phyloP scores from a whole-genome alignment of 1,284 basidiomycete species.

The Tetrapyrgos nigripes region DNA sequence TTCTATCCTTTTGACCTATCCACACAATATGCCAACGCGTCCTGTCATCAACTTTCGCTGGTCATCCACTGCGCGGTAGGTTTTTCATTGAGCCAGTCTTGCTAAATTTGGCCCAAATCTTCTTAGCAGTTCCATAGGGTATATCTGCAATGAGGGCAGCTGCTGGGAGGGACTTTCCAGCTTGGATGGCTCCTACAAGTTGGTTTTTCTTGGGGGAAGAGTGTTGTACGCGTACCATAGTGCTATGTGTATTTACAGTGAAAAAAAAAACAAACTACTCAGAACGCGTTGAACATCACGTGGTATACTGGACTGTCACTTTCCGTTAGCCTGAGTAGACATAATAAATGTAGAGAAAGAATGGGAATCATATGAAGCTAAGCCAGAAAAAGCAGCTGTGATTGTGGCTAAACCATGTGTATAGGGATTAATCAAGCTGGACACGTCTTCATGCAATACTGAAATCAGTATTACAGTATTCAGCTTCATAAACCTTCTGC shows the following conservation, averaged over 20 bases:
- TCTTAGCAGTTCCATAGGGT: too few species aligned
- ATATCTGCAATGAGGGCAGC: too few species aligned
- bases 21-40: conserved; percentile 16
- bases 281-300: not conserved
- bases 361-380: too few species aligned
- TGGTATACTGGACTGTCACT: not conserved
- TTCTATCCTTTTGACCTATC: conserved; percentile 1
- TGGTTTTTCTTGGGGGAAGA: not conserved
- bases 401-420: too few species aligned
- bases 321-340: conserved; percentile 2
- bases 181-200: not conserved
- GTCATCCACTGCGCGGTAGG: not conserved
- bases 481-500: too few species aligned
- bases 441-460: too few species aligned
- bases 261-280: not conserved
- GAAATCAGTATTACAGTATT: too few species aligned
- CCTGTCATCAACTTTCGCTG: not conserved
- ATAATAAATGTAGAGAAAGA: too few species aligned
- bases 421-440: too few species aligned
- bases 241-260: not conserved
- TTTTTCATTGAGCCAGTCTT: too few species aligned
- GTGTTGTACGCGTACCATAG: not conserved
- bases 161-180: not conserved
- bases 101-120: too few species aligned
- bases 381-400: too few species aligned